These are phyloP conservation scores for Penicillium hesseltinei DNA, from an alignment of 2,329 filamentous ascomycete genomes.

Conservation along the genomic window DNA sequence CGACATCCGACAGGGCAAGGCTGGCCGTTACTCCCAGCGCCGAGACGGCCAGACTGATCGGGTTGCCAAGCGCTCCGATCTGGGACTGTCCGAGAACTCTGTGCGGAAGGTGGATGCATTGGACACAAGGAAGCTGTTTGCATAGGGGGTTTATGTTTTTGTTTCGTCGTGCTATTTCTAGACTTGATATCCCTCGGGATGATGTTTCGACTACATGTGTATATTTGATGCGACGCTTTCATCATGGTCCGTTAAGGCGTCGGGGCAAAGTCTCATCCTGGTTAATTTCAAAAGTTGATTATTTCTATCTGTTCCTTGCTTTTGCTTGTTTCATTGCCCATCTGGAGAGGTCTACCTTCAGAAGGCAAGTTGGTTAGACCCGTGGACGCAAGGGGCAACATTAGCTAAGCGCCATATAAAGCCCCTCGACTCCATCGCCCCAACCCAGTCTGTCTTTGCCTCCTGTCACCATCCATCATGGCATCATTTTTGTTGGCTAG, in stretches of 20 bases:
- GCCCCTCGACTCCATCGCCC: conserved; percentile 1
- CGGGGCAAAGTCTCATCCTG: conserved; percentile 28
- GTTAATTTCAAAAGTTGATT: conserved; percentile 25
- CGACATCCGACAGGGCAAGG: conserved; percentile 74
- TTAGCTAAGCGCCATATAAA: conserved; percentile 17
- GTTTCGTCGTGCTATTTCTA: conserved; percentile 23
- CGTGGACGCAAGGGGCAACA: conserved; percentile 4
- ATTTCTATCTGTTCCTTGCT: neutral
- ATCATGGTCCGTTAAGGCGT: conserved; percentile 36
- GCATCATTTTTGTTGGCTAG: conserved; percentile 18
- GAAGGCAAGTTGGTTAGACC: neutral
- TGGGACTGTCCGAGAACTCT: conserved; percentile 68
- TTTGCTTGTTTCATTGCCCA: conserved; percentile 5
- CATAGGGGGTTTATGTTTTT: conserved; percentile 39
- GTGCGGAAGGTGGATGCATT: conserved; percentile 65
- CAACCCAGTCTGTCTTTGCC: neutral
- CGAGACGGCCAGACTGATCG: conserved; percentile 72
- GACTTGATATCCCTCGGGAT: conserved; percentile 35
- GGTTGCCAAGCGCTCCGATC: conserved; percentile 68
- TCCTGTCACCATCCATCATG: conserved; percentile 23
- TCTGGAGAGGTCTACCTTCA: neutral
- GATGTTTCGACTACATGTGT: conserved; percentile 31
- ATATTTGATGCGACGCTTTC: conserved; percentile 36
- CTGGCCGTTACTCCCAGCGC: conserved; percentile 72
- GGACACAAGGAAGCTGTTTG: conserved; percentile 73